phyloP scores from a whole-genome alignment of 257 asterid genomes.

The Paulownia fortunei region DNA sequence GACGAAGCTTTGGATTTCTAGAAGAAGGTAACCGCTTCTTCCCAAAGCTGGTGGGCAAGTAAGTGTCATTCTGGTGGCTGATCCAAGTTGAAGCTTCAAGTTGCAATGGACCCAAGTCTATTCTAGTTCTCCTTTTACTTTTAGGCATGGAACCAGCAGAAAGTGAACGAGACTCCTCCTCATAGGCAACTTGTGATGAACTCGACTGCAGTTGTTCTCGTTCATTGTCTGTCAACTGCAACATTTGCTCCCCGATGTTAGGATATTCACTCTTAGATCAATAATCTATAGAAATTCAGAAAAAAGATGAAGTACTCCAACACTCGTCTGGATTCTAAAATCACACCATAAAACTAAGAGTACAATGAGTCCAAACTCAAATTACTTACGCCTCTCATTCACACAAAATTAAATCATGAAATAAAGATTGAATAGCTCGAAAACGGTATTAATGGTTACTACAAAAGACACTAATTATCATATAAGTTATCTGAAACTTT shows the following conservation, averaged over 20 bases:
- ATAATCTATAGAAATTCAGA: background rate
- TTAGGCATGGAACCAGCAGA: constrained; percentile 17
- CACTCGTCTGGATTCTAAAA: background rate
- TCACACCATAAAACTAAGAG: background rate
- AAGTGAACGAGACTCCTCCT: constrained; percentile 37
- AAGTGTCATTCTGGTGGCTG: constrained; percentile 4
- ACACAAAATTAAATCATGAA: background rate
- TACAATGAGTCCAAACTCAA: background rate
- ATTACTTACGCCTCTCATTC: background rate
- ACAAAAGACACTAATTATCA: background rate
- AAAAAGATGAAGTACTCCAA: background rate
- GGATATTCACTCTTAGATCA: background rate
- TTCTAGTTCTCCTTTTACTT: constrained; percentile 38
- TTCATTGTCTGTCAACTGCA: constrained; percentile 18
- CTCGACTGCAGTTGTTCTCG: background rate
- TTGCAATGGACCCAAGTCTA: constrained; percentile 29
- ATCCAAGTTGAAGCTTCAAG: constrained; percentile 14
- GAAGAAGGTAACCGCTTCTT: constrained; percentile 26
- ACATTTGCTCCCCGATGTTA: constrained; percentile 5
- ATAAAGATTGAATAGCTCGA: background rate
- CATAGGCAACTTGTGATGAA: constrained; percentile 23
- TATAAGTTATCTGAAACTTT: background rate
- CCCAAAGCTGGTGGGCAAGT: constrained; percentile 34
- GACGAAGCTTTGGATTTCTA: constrained; percentile 3
- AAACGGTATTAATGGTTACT: background rate